phyloP scores from a whole-genome alignment of 1,139 yeast genomes.

The Protomyces pachydermus region DNA sequence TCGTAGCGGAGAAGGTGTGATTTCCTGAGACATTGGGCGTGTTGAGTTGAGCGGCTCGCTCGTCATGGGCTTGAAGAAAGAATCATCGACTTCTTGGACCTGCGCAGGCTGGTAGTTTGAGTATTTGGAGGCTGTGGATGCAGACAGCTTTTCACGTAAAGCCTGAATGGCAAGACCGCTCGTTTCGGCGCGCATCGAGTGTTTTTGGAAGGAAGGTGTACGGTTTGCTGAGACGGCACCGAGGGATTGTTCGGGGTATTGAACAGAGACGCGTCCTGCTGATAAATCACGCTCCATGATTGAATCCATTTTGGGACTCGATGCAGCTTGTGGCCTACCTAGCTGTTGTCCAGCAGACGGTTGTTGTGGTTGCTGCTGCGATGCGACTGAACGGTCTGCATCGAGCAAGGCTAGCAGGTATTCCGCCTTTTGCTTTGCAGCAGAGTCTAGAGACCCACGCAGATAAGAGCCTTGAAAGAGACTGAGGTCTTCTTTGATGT shows the following conservation, averaged over 20 bases:
- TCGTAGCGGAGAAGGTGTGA: conserved; percentile 7
- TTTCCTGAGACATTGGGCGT: not conserved
- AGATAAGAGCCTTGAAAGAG: not conserved
- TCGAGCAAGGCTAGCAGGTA: not conserved
- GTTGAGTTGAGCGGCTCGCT: not conserved
- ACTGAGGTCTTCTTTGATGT: not conserved
- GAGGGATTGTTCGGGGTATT: not conserved
- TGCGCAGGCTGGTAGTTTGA: not conserved
- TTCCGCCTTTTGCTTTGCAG: not conserved
- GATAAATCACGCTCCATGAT: not conserved
- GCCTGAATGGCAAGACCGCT: not conserved
- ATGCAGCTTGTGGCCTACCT: conserved; percentile 10
- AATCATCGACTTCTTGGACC: conserved; percentile 3
- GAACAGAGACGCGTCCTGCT: not conserved
- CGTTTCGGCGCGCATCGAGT: conserved; percentile 7
- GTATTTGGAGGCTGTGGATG: not conserved
- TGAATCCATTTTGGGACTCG: conserved; percentile 9
- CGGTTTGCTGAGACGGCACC: not conserved
- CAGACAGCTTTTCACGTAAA: not conserved
- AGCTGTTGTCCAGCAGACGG: not conserved
- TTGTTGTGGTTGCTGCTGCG: not conserved
- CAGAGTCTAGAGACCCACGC: not conserved
- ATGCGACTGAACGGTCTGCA: not conserved
- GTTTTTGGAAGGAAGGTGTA: conserved; percentile 9
- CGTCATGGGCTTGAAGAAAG: conserved; percentile 1